A percentile compares a stretch with the other conserved stretches of the same genome.
phyloP scores from a whole-genome alignment of 2,329 filamentous ascomycete genomes.

The Byssothecium circinans region DNA sequence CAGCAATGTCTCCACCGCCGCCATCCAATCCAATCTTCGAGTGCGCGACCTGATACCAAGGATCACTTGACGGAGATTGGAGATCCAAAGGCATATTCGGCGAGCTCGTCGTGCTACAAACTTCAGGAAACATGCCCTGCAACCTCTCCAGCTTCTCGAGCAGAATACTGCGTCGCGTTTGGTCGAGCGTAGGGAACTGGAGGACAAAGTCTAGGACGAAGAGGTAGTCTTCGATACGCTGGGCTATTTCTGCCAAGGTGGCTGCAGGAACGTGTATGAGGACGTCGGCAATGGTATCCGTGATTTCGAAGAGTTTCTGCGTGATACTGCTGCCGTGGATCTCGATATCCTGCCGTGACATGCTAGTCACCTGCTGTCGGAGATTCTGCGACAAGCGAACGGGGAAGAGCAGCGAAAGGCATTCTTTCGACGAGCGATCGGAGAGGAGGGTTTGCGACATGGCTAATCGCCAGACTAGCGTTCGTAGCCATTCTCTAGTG shows the following conservation, averaged over 20 bases:
- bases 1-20: slow-evolving; percentile 14
- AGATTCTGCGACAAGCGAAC: slow-evolving; percentile 49
- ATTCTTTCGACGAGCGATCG: slow-evolving; percentile 41
- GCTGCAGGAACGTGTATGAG: slow-evolving; percentile 55
- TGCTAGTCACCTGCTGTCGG: slow-evolving; percentile 46
- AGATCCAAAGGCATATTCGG: slow-evolving; percentile 35
- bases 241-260: slow-evolving; percentile 50
- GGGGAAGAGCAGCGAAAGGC: slow-evolving; percentile 50
- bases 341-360: slow-evolving; percentile 52
- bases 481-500: slow-evolving; percentile 54
- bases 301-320: slow-evolving; percentile 63
- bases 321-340: slow-evolving; percentile 60
- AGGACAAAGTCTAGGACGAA: slow-evolving; percentile 57
- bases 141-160: slow-evolving; percentile 46
- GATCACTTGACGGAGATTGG: slow-evolving; percentile 32
- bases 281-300: slow-evolving; percentile 62
- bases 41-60: slow-evolving; percentile 39
- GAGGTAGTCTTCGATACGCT: slow-evolving; percentile 57
- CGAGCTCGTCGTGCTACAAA: slow-evolving; percentile 34
- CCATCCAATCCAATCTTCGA: slow-evolving; percentile 31
- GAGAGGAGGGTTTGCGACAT: slow-evolving; percentile 52
- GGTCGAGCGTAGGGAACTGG: slow-evolving; percentile 52
- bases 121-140: slow-evolving; percentile 40
- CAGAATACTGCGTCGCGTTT: slow-evolving; percentile 50
- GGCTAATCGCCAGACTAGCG: slow-evolving; percentile 54